These are phyloP conservation scores for Barnettozyma siamensis DNA, from an alignment of 805 yeast genomes.

Conservation along the genomic window DNA sequence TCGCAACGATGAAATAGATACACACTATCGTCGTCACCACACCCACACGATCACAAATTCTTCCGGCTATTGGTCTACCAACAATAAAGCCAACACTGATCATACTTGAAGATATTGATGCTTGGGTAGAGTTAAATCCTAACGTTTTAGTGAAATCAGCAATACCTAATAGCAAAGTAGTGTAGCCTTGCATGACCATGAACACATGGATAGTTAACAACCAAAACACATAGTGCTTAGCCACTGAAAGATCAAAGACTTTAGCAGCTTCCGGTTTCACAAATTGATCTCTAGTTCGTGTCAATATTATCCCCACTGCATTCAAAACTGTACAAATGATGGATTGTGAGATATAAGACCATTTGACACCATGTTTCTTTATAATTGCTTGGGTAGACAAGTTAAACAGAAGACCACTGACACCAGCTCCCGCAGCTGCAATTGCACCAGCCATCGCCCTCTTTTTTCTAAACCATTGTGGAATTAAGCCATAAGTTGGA, in stretches of 20 bases:
- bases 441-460: conserved; percentile 44
- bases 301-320: conserved; percentile 28
- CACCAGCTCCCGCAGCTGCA: conserved; percentile 36
- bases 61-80: conserved; percentile 54
- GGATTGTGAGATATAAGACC: conserved; percentile 34
- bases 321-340: conserved; percentile 32
- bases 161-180: conserved; percentile 50
- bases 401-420: conserved; percentile 39
- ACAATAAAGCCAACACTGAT: conserved; percentile 48
- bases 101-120: conserved; percentile 56
- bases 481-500: conserved; percentile 54
- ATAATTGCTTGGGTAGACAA: conserved; percentile 32
- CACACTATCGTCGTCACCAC: conserved; percentile 40
- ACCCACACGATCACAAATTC: conserved; percentile 46
- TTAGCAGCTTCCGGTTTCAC: conserved; percentile 30
- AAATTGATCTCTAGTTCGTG: conserved; percentile 33
- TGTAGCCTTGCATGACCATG: conserved; percentile 55
- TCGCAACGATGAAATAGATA: conserved; percentile 33
- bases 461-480: conserved; percentile 65
- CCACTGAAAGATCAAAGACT: conserved; percentile 38
- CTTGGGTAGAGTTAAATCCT: conserved; percentile 51
- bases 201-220: conserved; percentile 35
- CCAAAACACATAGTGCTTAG: conserved; percentile 38
- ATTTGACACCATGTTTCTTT: conserved; percentile 24
- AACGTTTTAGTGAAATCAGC: conserved; percentile 55